These are phyloP conservation scores for Monosporascus sp. DNA, from an alignment of 2,329 filamentous ascomycete species.

Conservation along the genomic window DNA sequence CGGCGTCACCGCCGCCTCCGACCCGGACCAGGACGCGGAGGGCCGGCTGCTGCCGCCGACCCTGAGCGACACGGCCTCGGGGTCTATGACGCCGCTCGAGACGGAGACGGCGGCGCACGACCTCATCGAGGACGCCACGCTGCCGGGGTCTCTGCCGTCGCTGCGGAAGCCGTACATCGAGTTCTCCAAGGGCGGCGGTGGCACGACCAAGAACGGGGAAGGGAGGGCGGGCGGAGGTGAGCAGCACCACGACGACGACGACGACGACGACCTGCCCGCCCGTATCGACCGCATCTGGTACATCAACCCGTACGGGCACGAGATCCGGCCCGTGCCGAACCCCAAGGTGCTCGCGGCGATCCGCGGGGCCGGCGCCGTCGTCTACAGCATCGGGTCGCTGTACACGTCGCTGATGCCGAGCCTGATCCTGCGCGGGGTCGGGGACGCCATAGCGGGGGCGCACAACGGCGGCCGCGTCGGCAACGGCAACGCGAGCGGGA, in stretches of 20 bases:
- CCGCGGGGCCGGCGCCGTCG: conserved; percentile 57
- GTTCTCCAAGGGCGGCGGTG: conserved; percentile 60
- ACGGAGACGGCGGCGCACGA: conserved; percentile 50
- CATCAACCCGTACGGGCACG: conserved; percentile 97
- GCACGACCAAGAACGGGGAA: not conserved
- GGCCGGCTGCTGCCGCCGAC: conserved; percentile 20
- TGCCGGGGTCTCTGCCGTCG: conserved; percentile 74
- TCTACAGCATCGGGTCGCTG: conserved; percentile 91
- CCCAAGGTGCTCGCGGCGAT: conserved; percentile 71
- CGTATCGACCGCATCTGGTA: conserved; percentile 87
- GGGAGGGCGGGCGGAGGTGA: not conserved
- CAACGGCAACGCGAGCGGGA: not conserved
- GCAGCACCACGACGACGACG: conserved; percentile 22
- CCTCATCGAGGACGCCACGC: conserved; percentile 70
- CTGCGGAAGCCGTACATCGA: conserved; percentile 75
- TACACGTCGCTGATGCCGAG: conserved; percentile 87
- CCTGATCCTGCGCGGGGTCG: conserved; percentile 72
- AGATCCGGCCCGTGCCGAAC: conserved; percentile 81
- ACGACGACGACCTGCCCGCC: conserved; percentile 69
- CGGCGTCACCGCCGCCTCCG: conserved; percentile 7
- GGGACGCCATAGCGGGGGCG: conserved; percentile 44
- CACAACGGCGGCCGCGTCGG: conserved; percentile 16
- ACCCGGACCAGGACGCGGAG: conserved; percentile 24
- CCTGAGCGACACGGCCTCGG: conserved; percentile 6
- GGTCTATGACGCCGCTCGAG: conserved; percentile 33